Conservation (phyloP, 2,329 filamentous ascomycete genomes). For the Lachnellula cervina region DNA sequence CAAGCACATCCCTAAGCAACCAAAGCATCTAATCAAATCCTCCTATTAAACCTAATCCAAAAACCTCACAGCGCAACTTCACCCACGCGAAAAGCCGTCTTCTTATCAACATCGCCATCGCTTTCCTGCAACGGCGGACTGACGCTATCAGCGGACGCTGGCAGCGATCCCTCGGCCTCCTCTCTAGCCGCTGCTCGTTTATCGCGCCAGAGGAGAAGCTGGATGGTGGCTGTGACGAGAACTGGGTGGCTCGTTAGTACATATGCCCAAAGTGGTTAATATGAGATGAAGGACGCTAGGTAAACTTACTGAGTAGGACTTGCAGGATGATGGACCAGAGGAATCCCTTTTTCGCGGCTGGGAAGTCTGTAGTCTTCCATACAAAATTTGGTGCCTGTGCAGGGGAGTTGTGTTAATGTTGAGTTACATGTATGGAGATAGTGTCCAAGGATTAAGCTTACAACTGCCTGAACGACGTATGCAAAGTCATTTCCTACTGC, state of each 20-base stretch:
- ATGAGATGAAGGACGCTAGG: neutral
- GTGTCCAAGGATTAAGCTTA: slow-evolving; percentile 12
- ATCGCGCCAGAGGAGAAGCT: slow-evolving; percentile 31
- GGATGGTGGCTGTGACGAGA: slow-evolving; percentile 26
- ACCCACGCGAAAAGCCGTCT: slow-evolving; percentile 6
- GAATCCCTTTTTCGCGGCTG: slow-evolving; percentile 35
- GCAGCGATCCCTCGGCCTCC: neutral
- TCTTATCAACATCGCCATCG: slow-evolving; percentile 11
- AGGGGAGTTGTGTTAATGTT: neutral
- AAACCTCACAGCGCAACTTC: neutral
- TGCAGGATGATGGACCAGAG: slow-evolving; percentile 34
- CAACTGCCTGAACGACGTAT: slow-evolving; percentile 58
- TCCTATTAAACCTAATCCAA: too few species aligned
- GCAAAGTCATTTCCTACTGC: slow-evolving; percentile 65
- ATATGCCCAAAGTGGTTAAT: neutral
- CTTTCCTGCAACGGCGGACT: slow-evolving; percentile 3
- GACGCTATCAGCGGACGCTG: neutral
- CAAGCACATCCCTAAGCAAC: too few species aligned
- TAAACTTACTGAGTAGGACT: slow-evolving; percentile 31
- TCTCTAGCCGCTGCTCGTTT: slow-evolving; percentile 8
- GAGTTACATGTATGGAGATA: neutral
- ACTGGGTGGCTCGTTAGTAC: slow-evolving; percentile 16
- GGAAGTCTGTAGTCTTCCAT: slow-evolving; percentile 39
- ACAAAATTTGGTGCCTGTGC: slow-evolving; percentile 36
- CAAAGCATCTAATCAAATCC: too few species aligned